These are phyloP conservation scores for Crataegus laevigata DNA, from an alignment of 306 rosid genomes.

Conservation along the genomic window DNA sequence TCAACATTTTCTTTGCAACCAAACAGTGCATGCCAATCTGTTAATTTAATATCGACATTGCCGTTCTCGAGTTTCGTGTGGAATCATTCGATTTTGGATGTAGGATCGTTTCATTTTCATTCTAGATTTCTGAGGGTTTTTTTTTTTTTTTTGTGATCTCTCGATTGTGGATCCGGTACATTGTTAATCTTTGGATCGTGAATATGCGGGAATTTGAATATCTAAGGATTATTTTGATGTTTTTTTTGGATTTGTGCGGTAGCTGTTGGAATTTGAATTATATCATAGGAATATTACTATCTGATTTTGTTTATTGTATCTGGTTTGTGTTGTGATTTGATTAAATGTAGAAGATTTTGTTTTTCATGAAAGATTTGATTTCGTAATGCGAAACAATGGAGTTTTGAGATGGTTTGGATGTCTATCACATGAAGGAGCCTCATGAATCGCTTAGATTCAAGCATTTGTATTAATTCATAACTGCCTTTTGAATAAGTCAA, in stretches of 20 bases:
- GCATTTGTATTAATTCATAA: neutral
- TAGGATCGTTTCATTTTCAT: neutral
- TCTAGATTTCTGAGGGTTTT: neutral
- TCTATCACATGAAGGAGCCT: neutral
- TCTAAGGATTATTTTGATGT: neutral
- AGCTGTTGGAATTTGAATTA: neutral
- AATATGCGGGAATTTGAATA: neutral
- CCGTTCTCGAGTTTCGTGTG: neutral
- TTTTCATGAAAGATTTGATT: neutral
- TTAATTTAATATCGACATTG: neutral
- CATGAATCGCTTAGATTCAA: neutral
- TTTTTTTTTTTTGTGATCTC: neutral
- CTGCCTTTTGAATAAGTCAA: neutral
- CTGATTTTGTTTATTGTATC: neutral
- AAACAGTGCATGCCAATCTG: neutral
- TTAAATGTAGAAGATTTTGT: neutral
- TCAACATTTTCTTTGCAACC: neutral
- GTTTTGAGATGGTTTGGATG: neutral
- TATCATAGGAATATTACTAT: neutral
- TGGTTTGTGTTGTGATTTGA: neutral
- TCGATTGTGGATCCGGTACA: neutral
- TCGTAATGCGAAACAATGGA: neutral
- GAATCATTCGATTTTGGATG: neutral
- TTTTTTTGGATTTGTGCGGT: neutral
- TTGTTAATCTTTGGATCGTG: neutral